phyloP scores from a whole-genome alignment of 2,329 filamentous ascomycete species.

The Akanthomyces muscarius region DNA sequence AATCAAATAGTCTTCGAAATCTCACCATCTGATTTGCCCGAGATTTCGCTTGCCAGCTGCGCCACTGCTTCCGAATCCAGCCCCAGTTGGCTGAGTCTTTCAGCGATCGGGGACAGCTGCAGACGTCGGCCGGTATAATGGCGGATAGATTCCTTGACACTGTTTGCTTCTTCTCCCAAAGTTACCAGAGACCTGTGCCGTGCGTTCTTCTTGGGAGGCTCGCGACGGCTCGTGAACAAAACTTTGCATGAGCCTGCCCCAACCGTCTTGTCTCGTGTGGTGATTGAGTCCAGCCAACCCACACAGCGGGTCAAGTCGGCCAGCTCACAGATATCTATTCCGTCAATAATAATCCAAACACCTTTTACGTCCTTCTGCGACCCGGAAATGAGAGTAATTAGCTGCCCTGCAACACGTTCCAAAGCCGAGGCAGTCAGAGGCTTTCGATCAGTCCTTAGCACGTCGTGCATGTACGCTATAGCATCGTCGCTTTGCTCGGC shows the following conservation, averaged over 20 bases:
- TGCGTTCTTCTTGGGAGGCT: neutral
- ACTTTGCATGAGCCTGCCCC: neutral
- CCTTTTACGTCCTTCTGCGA: neutral
- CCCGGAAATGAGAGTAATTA: neutral
- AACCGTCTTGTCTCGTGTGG: neutral
- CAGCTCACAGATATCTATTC: conserved; percentile 26
- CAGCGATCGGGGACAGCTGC: neutral
- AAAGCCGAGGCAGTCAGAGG: neutral
- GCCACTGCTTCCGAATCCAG: neutral
- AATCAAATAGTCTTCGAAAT: neutral
- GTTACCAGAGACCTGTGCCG: neutral
- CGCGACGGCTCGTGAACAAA: neutral
- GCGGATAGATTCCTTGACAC: neutral
- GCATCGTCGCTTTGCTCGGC: conserved; percentile 25
- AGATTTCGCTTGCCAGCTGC: neutral
- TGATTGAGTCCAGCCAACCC: neutral
- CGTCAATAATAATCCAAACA: conserved; percentile 29
- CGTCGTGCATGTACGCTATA: conserved; percentile 16
- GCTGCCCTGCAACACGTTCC: neutral
- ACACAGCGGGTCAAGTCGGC: conserved; percentile 8
- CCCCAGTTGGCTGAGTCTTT: neutral
- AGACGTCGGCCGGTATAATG: neutral
- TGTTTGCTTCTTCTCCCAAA: neutral
- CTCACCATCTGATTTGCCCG: neutral
- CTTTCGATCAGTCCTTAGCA: neutral